Evolutionary conservation across 495 filamentous ascomycete genomes (phyloP), one percentile per base, ranked within the genome.

Genomic region (Penicillium ochrochloron): DNA sequence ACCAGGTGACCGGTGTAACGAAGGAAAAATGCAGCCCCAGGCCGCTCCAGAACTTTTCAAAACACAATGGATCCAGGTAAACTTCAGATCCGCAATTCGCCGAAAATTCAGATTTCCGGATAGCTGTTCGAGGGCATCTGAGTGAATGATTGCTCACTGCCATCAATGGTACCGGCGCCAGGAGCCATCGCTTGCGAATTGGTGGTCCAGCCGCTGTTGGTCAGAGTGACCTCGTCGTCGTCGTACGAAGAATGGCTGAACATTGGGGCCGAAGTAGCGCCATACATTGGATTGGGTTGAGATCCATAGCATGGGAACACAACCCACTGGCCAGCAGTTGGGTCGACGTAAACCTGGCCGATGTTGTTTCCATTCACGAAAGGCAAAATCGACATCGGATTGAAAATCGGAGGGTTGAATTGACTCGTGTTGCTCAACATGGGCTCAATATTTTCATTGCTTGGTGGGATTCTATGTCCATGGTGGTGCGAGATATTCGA

Each of bases 381-480:
- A 25, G 77, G 72, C 3, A 69, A 63, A 25, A 76, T 71, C 3
- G 76, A 10, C 31, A 8, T 21, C 11, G 34, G 74, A 33, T 71
- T 44, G 76, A 75, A 81, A 21, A 52, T 59, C 5, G 67, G 62
- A 39, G 67, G 57, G 17, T 76, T 77, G 25, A 80, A 69, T n/a
- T 71, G 70, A 23, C 72, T 76, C 29, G 74, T 68, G 27, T 57
- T 33, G 52, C 78, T 69, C 50, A 82, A 35, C 33, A 78, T 73
- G 15, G 80, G 81, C 59, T 80, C 78, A n/a, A 82, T 67, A 64
- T 83, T 84, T 59, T 84, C 81, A 48, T 82, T 81, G 21, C 73
- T 71, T 12, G 41, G 37, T 0, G 57, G 15, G 51, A 41, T 21
- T 23, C 53, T 66, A 15, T 64, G 64, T 11, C 53, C 50, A 59